phyloP scores from a whole-genome alignment of 768 basidiomycete species.

The Cystobasidium tubakii region DNA sequence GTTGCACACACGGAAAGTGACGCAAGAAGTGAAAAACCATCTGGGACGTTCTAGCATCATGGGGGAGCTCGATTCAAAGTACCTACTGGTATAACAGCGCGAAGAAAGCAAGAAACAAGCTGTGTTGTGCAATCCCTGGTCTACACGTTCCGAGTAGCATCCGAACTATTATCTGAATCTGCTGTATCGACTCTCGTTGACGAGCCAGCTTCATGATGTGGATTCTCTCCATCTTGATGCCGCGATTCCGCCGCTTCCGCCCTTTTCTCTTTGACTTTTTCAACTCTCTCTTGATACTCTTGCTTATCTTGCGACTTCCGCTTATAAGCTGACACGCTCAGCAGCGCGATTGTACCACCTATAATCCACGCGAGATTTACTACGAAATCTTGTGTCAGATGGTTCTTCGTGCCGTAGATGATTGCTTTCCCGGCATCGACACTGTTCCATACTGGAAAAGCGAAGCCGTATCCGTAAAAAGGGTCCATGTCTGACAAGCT shows the following conservation, averaged over 20 bases:
- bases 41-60: no score
- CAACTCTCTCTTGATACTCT: constrained; percentile 43
- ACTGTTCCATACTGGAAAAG: constrained; percentile 35
- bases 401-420: constrained; percentile 49
- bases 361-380: constrained; percentile 47
- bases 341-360: constrained; percentile 38
- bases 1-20: no score
- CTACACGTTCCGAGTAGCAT: neutral
- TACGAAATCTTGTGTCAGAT: constrained; percentile 47
- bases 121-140: neutral
- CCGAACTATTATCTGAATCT: neutral
- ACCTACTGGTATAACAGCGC: no score
- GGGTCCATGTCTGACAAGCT: constrained; percentile 45
- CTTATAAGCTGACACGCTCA: constrained; percentile 40
- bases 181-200: neutral
- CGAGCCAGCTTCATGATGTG: neutral
- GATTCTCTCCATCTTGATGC: neutral
- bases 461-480: constrained; percentile 49
- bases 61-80: no score
- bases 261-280: constrained; percentile 35
- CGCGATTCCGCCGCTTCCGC: neutral
- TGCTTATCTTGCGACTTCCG: constrained; percentile 42
- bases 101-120: no score
- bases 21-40: no score
- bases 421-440: constrained; percentile 47